phyloP scores from a whole-genome alignment of 2,329 filamentous ascomycete genomes.

The Penicillium sp. region DNA sequence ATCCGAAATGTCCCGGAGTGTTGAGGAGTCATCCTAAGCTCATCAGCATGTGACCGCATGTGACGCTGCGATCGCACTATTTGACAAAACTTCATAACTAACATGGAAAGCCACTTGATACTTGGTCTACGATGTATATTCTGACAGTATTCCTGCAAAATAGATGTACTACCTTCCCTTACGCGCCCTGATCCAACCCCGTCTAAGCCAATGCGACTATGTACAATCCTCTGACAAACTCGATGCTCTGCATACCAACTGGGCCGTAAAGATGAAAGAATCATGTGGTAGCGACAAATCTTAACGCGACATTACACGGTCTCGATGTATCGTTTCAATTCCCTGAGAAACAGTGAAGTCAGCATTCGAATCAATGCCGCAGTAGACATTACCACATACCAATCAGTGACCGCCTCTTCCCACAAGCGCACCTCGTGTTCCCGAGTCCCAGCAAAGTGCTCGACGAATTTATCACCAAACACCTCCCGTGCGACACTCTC shows the following conservation, averaged over 20 bases:
- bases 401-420: slow-evolving; percentile 96
- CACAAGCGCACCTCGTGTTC: slow-evolving; percentile 87
- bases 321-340: slow-evolving; percentile 73
- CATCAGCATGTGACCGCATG: slow-evolving; percentile 8
- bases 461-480: slow-evolving; percentile 91
- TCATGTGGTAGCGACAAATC: neutral
- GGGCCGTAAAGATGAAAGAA: neutral
- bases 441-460: slow-evolving; percentile 87
- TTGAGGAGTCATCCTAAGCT: neutral
- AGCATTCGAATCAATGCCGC: slow-evolving; percentile 10
- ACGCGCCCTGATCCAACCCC: neutral
- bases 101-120: neutral
- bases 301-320: slow-evolving; percentile 51
- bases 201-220: slow-evolving; percentile 6
- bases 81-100: neutral
- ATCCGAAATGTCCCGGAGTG: slow-evolving; percentile 17
- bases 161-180: neutral
- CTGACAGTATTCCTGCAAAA: neutral
- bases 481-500: slow-evolving; percentile 89
- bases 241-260: neutral
- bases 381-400: slow-evolving; percentile 56
- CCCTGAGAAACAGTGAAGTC: slow-evolving; percentile 49
- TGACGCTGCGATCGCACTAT: neutral
- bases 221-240: neutral
- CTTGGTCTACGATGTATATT: neutral